These are phyloP conservation scores for Paulownia fortunei DNA, from an alignment of 257 asterid species.

Conservation along the genomic window DNA sequence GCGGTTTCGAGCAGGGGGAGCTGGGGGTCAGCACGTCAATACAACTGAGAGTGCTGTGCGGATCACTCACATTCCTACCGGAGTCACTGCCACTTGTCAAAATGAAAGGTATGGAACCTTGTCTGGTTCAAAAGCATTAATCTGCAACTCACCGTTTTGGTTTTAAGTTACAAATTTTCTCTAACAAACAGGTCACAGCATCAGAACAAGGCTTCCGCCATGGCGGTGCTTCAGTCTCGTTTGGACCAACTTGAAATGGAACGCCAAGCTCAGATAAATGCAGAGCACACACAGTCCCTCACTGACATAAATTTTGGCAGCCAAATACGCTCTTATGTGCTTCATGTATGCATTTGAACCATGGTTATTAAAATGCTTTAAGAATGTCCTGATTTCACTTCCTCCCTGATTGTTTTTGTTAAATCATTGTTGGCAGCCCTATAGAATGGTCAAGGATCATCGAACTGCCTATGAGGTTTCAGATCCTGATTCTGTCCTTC, in stretches of 20 bases:
- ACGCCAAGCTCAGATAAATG: constrained; percentile 77
- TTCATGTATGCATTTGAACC: constrained; percentile 63
- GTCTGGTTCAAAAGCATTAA: not conserved
- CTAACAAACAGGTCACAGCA: constrained; percentile 78
- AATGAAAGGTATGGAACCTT: constrained; percentile 72
- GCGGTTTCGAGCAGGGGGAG: constrained; percentile 83
- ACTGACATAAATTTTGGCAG: constrained; percentile 91
- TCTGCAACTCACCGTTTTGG: not conserved
- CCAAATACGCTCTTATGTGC: constrained; percentile 91
- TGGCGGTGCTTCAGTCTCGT: constrained; percentile 97
- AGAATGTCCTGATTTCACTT: not conserved
- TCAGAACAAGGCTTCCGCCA: constrained; percentile 91
- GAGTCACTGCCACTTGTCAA: constrained; percentile 85
- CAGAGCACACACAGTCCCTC: constrained; percentile 88
- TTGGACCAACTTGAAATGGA: constrained; percentile 90
- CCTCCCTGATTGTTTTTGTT: constrained; percentile 12
- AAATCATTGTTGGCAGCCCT: constrained; percentile 63
- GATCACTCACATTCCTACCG: constrained; percentile 95
- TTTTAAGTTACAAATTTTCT: not conserved
- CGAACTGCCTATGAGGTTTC: constrained; percentile 93
- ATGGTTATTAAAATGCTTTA: not conserved
- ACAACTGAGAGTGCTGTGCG: constrained; percentile 95
- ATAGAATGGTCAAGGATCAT: constrained; percentile 97
- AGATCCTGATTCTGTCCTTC: constrained; percentile 86
- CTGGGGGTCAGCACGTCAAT: constrained; percentile 91